Evolutionary conservation across 345 rosid species (phyloP).

Genomic region (Acer yangbiense): DNA sequence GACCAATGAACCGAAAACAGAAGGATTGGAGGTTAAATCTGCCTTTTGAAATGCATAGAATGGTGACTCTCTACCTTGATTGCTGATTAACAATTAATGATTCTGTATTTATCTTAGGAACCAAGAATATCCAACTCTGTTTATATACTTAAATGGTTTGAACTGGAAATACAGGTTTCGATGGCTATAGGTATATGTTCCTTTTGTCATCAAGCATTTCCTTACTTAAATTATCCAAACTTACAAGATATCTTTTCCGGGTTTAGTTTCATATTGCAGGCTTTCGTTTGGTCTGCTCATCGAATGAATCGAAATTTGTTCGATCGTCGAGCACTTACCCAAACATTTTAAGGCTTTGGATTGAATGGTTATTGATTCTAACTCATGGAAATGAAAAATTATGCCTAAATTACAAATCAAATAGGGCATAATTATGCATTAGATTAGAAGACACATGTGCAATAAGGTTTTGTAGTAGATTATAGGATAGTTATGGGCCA

Average conservation of each 20-base stretch:
- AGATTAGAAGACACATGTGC: too few relatives aligned
- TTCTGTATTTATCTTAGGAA: not conserved
- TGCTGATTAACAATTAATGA: conserved; percentile 24
- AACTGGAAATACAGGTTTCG: not conserved
- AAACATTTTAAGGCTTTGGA: too few relatives aligned
- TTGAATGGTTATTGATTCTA: too few relatives aligned
- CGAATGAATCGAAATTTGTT: too few relatives aligned
- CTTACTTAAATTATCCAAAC: not conserved
- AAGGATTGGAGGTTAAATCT: conserved; percentile 73
- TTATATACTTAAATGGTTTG: not conserved
- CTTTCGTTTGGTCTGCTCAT: not conserved
- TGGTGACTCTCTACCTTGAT: conserved; percentile 63
- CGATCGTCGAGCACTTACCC: too few relatives aligned
- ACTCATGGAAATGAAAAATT: too few relatives aligned
- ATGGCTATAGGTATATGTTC: not conserved
- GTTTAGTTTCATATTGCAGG: not conserved
- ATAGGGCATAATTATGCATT: too few relatives aligned
- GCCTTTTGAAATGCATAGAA: conserved; percentile 51
- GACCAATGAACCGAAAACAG: conserved; percentile 74
- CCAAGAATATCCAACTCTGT: not conserved
- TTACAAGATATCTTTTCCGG: not conserved
- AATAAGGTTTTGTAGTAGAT: too few relatives aligned
- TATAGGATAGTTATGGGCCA: not conserved
- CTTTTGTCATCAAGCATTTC: too few relatives aligned
- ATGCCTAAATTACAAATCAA: too few relatives aligned